A percentile compares a stretch with the other conserved stretches of the same genome.
These are phyloP conservation scores for Fraxinus excelsior DNA, from an alignment of 257 asterid species.

Conservation along the genomic window DNA sequence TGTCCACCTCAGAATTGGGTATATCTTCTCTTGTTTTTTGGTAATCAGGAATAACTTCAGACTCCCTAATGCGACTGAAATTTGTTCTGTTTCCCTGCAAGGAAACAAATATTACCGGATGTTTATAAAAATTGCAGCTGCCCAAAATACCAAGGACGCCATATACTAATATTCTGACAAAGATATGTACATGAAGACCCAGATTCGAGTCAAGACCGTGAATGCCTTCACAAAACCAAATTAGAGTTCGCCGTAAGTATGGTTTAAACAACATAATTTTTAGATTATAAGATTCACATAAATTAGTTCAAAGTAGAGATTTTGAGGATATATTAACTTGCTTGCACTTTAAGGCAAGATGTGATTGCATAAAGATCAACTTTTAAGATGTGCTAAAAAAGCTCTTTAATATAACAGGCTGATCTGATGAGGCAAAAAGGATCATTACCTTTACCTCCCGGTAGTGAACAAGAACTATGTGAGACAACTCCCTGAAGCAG, in stretches of 20 bases:
- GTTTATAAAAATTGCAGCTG: conserved; percentile 16
- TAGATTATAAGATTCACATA: conserved; percentile 13
- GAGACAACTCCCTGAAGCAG: conserved; percentile 74
- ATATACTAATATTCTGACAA: conserved; percentile 10
- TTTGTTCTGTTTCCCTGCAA: conserved; percentile 74
- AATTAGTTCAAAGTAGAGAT: conserved; percentile 9
- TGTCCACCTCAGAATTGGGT: conserved; percentile 52
- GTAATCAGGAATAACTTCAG: conserved; percentile 46
- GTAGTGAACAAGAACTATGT: conserved; percentile 96
- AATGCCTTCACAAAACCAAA: conserved; percentile 16
- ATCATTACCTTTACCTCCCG: conserved; percentile 84
- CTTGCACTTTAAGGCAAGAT: conserved; percentile 19
- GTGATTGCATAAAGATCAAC: conserved; percentile 16
- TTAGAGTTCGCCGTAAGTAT: conserved; percentile 15
- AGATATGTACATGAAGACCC: background rate
- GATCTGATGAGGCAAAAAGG: conserved; percentile 22
- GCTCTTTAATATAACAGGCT: background rate
- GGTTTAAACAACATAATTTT: conserved; percentile 3
- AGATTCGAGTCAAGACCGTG: background rate
- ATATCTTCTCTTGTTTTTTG: conserved; percentile 47
- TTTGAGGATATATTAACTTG: conserved; percentile 10
- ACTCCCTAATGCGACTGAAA: conserved; percentile 55
- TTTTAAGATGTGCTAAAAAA: conserved; percentile 4
- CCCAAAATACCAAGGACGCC: conserved; percentile 12
- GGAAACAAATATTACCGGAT: conserved; percentile 29